Evolutionary conservation across 345 rosid species (phyloP).

Genomic region (Gossypium thurberi): DNA sequence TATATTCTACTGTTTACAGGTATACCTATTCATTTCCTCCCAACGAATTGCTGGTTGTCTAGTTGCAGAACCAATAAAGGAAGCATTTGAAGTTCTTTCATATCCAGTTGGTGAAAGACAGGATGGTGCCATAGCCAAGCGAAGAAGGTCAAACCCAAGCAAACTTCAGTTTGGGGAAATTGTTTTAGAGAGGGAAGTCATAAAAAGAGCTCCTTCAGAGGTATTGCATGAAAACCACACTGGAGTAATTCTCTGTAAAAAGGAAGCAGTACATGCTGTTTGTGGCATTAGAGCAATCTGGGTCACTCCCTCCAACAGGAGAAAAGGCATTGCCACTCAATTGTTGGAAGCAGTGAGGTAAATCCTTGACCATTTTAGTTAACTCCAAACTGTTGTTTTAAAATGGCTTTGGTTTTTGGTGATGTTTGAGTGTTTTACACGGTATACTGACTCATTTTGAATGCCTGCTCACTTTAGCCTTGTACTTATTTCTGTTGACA

Average conservation of each 20-base stretch:
- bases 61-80: slow-evolving; percentile 72
- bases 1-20: slow-evolving; percentile 34
- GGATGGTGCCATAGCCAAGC: slow-evolving; percentile 12
- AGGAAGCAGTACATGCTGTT: slow-evolving; percentile 42
- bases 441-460: background rate
- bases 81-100: slow-evolving; percentile 59
- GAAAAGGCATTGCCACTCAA: slow-evolving; percentile 59
- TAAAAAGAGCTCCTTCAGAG: slow-evolving; percentile 29
- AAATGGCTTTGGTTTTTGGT: background rate
- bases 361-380: background rate
- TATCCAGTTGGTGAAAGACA: slow-evolving; percentile 22
- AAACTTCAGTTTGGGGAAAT: slow-evolving; percentile 62
- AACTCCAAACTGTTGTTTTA: background rate
- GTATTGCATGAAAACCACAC: slow-evolving; percentile 18
- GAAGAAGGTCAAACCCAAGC: slow-evolving; percentile 28
- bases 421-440: background rate
- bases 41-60: slow-evolving; percentile 66
- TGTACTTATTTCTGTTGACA: background rate
- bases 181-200: slow-evolving; percentile 47
- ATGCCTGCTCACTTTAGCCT: background rate
- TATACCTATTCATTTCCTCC: slow-evolving; percentile 52
- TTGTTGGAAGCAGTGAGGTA: slow-evolving; percentile 81
- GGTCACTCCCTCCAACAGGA: slow-evolving; percentile 79
- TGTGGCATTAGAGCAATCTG: slow-evolving; percentile 90
- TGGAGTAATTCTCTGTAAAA: slow-evolving; percentile 50